Evolutionary conservation across 2,329 filamentous ascomycete genomes (phyloP), one percentile per base, ranked within the genome.

Genomic region (Lecanicillium sp.): DNA sequence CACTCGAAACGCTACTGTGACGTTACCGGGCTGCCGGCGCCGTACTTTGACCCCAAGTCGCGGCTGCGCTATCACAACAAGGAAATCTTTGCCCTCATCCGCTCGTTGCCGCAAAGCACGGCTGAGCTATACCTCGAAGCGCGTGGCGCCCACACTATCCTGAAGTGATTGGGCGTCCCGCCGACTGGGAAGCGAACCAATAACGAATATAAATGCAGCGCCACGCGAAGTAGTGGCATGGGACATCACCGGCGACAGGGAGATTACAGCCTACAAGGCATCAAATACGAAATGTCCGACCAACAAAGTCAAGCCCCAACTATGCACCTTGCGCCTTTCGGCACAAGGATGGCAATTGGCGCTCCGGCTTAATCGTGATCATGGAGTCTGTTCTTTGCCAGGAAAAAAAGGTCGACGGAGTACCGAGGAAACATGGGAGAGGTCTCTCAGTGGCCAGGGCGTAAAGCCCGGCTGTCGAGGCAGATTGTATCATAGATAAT

Each of bases 361-460:
- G 86, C 88, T 94, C 89, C 89, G 88, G 89, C 89, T 96, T 95
- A 95, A 92, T 94, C 83, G 87, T 82, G 85, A 87, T 87, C 84
- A 55, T 48, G 44, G 46, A 43, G 44, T 61, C 75, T 77, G 60
- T 63, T 94, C 76, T 94, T 71, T 83, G 88, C 87, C 86, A 25
- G 22, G 22, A 75, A 62, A 41, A 37, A 39, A 44, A 44, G 49
- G 63, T 65, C 72, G 77, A 84, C 80, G 74, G 74, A 72, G 71
- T 84, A 92, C 87, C 84, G 85, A 87, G 75, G 76, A 69, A 72
- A 81, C 81, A 87, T 73, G 63, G 72, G 57, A 64, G 60, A 61
- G n/a, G 58, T 60, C 54, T 68, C 72, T 76, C 77, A 78, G 77
- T 80, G 75, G 73, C 76, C 70, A 69, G 60, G 66, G 66, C 65